Base-by-base conservation (phyloP, 2,329 filamentous ascomycete genomes). In the Fusarium compactum region DNA sequence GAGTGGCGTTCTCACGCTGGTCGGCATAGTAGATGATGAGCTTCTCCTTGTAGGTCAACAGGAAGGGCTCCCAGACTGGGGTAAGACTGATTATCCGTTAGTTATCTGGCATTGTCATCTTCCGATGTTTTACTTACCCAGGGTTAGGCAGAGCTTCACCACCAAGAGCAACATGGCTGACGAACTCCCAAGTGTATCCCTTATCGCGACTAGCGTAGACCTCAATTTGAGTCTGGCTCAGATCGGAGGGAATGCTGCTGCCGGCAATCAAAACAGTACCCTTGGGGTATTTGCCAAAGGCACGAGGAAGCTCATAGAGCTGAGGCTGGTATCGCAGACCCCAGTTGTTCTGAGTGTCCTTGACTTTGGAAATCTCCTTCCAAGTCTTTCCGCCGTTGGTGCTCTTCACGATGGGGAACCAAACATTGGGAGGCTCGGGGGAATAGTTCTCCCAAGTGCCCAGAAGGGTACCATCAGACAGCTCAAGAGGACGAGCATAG, bases 11-110 rank as follows among this genome's bases (percentile, higher is more conserved):
- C 67, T 89, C 89, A 38, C 91, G 86, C 76, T 93, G 91, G 77
- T 93, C 91, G 3, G 90, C 89, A 81, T 92, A 93, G 82, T 91
- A 93, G 72, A 85, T 82, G 38, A 92, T 85, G 20, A 93, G 80
- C 54, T 87, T 82, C 56, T 86, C 83, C 59, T 91, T 80, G 76
- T 89, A 85, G 46, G 85, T 81, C 77, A 88, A 75, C 44, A 93
- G 16, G 44, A 57, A 57, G 2, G 54, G 54, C 22, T 57, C 54
- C 54, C 91, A 93, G 27, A 93, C 87, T 1, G 90, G 89, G 0
- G 89, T 90, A 43, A 88, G 77, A 5, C 89, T 53, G 8, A 6
- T 2, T 1, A 3, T 27, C 3, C 14, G 24, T 53, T 22, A 53
- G 34, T 29, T 22, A 5, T 25, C 20, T 8, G 5, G 4, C 9